These are phyloP conservation scores for Trypanosoma rangeli DNA, from an alignment of 208 protist genomes.

Conservation along the genomic window DNA sequence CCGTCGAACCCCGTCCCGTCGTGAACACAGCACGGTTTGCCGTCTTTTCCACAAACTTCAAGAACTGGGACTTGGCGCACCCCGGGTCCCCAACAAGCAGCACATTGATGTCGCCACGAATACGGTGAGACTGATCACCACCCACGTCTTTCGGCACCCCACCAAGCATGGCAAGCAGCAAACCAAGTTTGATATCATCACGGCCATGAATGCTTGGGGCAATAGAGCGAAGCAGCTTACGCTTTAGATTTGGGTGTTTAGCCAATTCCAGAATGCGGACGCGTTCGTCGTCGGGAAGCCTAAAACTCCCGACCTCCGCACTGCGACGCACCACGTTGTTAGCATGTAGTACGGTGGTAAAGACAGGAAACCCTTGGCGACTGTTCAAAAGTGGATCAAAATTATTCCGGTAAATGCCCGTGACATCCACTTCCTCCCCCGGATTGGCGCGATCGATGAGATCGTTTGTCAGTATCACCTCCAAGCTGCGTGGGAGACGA, in stretches of 20 bases:
- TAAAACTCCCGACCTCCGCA: conserved; percentile 81
- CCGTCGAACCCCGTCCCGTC: conserved; percentile 98
- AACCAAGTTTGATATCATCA: conserved; percentile 98
- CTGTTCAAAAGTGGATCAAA: conserved; percentile 98
- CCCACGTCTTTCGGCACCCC: conserved; percentile 94
- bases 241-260: conserved; percentile 82
- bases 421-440: conserved; percentile 98
- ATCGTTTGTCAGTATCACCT: conserved; percentile 98
- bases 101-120: conserved; percentile 99
- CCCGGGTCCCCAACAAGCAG: conserved; percentile 99
- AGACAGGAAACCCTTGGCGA: conserved; percentile 99
- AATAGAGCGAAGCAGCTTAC: conserved; percentile 96
- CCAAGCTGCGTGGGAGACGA: conserved; percentile 97
- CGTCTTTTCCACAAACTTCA: conserved; percentile 99
- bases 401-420: conserved; percentile 98
- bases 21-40: conserved; percentile 98
- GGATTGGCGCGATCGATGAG: conserved; percentile 98
- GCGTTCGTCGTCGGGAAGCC: conserved; percentile 89
- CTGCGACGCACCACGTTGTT: conserved; percentile 95
- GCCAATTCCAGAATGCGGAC: conserved; percentile 88
- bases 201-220: conserved; percentile 99
- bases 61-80: conserved; percentile 96
- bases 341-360: conserved; percentile 98
- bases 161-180: conserved; percentile 98
- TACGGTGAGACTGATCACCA: conserved; percentile 94